A percentile compares a stretch with the other conserved stretches of the same genome.
Conservation (phyloP, 2,329 filamentous ascomycete species). For the Remersonia thermophila region DNA sequence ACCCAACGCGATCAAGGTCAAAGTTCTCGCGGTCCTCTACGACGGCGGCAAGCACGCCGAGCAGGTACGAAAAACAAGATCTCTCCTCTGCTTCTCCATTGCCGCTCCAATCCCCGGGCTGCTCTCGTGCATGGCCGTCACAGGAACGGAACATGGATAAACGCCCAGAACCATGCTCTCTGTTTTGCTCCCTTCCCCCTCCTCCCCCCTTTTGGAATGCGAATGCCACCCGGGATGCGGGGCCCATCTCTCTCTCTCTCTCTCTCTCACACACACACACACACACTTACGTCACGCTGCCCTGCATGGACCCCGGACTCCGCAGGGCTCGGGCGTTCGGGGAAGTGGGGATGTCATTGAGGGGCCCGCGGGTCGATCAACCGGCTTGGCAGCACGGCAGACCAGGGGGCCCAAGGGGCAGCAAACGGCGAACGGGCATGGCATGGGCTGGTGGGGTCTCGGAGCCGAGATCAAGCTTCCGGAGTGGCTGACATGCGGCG, state of each 20-base stretch:
- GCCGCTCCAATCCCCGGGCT: not conserved
- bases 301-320: too few relatives aligned
- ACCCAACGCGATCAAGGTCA: conserved; percentile 56
- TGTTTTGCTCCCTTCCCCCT: too few relatives aligned
- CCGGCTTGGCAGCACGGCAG: conserved; percentile 3
- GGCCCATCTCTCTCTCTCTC: too few relatives aligned
- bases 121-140: not conserved
- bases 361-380: not conserved
- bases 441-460: not conserved
- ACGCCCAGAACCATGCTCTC: too few relatives aligned
- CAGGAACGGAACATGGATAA: too few relatives aligned
- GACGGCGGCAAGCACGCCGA: conserved; percentile 82
- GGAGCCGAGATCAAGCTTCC: not conserved
- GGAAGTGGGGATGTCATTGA: conserved; percentile 3
- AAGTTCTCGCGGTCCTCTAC: conserved; percentile 89
- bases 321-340: conserved; percentile 1
- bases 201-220: too few relatives aligned
- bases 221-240: too few relatives aligned
- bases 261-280: too few relatives aligned
- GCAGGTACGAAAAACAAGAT: conserved; percentile 44
- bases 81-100: conserved; percentile 3
- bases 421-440: too few relatives aligned
- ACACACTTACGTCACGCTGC: conserved; percentile 2
- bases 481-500: not conserved
- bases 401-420: too few relatives aligned